phyloP scores from a whole-genome alignment of 306 rosid genomes.

The Canavalia gladiata region DNA sequence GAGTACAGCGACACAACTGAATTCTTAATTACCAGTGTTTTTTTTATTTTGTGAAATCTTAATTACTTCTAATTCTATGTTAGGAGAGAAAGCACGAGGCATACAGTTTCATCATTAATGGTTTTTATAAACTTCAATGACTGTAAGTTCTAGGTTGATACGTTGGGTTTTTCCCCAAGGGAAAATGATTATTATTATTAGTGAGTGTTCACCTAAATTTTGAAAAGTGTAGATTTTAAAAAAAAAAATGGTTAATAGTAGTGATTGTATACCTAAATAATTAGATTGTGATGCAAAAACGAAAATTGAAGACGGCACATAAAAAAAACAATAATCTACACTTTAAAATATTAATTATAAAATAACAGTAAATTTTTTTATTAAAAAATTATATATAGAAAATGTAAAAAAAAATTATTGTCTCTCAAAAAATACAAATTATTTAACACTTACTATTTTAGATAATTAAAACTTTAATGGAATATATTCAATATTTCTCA shows the following conservation, averaged over 20 bases:
- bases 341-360: no score
- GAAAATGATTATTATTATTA: neutral
- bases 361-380: no score
- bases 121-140: neutral
- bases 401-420: no score
- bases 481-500: no score
- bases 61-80: neutral
- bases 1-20: neutral
- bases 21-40: no score
- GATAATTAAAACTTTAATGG: no score
- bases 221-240: constrained; percentile 5
- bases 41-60: no score
- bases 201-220: constrained; percentile 3
- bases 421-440: no score
- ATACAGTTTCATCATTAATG: neutral
- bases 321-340: no score
- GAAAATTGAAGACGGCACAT: no score
- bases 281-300: neutral
- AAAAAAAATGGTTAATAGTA: neutral
- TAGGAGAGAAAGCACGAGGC: constrained; percentile 1
- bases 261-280: constrained; percentile 26
- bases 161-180: neutral
- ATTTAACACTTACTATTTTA: no score
- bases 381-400: no score
- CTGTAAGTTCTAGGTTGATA: neutral